phyloP scores from a whole-genome alignment of 257 asterid genomes.

The Verbascum thapsus region DNA sequence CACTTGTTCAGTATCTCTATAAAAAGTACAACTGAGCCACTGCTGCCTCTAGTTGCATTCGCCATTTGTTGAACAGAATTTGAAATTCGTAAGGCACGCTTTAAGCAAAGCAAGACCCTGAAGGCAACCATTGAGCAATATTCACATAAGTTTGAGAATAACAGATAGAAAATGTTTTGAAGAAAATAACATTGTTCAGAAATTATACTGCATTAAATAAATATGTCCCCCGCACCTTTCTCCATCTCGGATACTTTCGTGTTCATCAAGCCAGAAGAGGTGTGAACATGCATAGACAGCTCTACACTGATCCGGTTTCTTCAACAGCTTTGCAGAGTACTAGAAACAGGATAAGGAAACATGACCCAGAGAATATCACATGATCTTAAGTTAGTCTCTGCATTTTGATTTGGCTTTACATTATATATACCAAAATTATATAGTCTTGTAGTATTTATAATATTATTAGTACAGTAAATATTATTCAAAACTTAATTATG shows the following conservation, averaged over 20 bases:
- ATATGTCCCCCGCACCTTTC: constrained; percentile 71
- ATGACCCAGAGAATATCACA: constrained; percentile 14
- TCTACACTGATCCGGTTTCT: constrained; percentile 97
- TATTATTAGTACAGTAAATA: too few species aligned
- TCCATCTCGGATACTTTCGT: constrained; percentile 82
- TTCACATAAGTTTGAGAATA: constrained; percentile 12
- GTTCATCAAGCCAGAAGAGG: constrained; percentile 96
- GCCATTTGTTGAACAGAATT: constrained; percentile 98
- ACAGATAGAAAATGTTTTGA: neutral
- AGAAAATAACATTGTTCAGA: constrained; percentile 8
- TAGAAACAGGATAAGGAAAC: constrained; percentile 31
- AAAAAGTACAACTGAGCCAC: constrained; percentile 79
- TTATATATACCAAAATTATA: too few species aligned
- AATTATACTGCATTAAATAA: neutral
- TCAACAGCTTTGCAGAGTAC: constrained; percentile 97
- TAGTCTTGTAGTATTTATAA: too few species aligned
- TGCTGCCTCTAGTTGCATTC: constrained; percentile 82
- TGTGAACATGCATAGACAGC: constrained; percentile 99
- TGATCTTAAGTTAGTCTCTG: too few species aligned
- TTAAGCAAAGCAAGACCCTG: constrained; percentile 95
- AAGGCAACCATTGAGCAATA: constrained; percentile 20
- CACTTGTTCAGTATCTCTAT: constrained; percentile 97
- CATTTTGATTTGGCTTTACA: too few species aligned
- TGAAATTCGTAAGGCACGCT: constrained; percentile 93
- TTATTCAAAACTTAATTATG: too few species aligned